Percentiles rank a stretch among this genome's conserved stretches.
Evolutionary conservation across 2,329 filamentous ascomycete species (phyloP).

Genomic region (Phialophora expanda): DNA sequence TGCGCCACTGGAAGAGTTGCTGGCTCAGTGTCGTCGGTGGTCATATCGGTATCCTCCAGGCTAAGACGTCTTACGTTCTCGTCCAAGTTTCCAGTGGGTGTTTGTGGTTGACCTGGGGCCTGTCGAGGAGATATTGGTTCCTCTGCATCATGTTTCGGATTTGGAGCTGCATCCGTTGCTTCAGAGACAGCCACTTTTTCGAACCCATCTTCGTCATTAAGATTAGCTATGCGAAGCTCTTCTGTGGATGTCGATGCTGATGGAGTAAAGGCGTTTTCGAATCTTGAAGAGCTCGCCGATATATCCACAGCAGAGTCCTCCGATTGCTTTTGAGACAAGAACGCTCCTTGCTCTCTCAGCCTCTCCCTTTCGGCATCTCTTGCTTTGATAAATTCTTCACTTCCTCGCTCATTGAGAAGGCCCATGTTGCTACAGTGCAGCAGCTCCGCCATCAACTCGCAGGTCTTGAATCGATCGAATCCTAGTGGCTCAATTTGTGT

Average conservation of each 20-base stretch:
- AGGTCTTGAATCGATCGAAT: conserved; percentile 98
- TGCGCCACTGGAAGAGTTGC: conserved; percentile 11
- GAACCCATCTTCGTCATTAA: conserved; percentile 87
- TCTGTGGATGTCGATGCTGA: conserved; percentile 61
- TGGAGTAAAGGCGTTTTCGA: conserved; percentile 46
- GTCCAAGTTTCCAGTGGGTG: conserved; percentile 60
- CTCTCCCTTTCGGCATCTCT: conserved; percentile 82
- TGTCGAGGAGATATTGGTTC: conserved; percentile 69
- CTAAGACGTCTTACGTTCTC: conserved; percentile 61
- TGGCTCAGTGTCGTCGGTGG: conserved; percentile 41
- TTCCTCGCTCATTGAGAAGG: conserved; percentile 86
- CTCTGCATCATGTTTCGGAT: conserved; percentile 67
- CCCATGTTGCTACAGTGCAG: conserved; percentile 99
- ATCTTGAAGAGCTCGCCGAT: conserved; percentile 54
- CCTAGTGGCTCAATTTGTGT: conserved; percentile 89
- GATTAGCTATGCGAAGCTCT: conserved; percentile 75
- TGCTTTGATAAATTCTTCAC: conserved; percentile 80
- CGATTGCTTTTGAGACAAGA: conserved; percentile 55
- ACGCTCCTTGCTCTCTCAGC: conserved; percentile 75
- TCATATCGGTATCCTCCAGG: conserved; percentile 56
- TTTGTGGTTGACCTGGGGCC: conserved; percentile 33
- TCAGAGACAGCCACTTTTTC: conserved; percentile 84
- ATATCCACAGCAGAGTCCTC: conserved; percentile 63
- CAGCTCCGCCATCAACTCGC: conserved; percentile 96
- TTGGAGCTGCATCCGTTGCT: conserved; percentile 70